phyloP scores from a whole-genome alignment of 139 green algal species.

The Desmodesmus armatus region DNA sequence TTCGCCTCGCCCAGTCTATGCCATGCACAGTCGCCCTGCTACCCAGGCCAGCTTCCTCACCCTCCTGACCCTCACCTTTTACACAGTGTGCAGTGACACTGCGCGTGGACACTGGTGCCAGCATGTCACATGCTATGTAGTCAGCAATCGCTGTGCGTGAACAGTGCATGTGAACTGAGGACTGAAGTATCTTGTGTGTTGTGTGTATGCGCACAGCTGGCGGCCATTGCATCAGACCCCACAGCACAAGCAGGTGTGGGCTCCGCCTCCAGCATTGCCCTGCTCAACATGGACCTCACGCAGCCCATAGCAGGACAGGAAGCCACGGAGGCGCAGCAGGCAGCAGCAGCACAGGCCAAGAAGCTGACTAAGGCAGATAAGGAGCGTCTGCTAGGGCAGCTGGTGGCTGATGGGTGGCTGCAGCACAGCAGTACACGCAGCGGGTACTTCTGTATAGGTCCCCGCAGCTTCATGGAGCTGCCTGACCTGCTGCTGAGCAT shows the following conservation, averaged over 20 bases:
- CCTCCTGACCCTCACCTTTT: background rate
- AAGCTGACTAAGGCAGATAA: slow-evolving; percentile 42
- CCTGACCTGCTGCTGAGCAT: slow-evolving; percentile 35
- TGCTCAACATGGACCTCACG: slow-evolving; percentile 49
- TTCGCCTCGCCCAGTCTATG: background rate
- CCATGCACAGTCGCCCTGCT: too few species aligned
- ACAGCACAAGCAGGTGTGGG: slow-evolving; percentile 4
- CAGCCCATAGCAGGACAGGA: background rate
- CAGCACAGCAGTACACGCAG: background rate
- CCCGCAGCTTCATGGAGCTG: slow-evolving; percentile 49
- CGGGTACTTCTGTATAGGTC: slow-evolving; percentile 43
- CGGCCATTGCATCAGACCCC: slow-evolving; percentile 18
- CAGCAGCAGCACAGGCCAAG: slow-evolving; percentile 6
- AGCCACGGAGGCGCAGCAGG: background rate
- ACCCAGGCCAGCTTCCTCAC: background rate
- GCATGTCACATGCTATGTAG: background rate
- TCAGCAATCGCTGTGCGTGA: background rate
- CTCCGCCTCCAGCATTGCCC: slow-evolving; percentile 1
- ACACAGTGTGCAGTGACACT: background rate
- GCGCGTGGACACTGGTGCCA: too few species aligned
- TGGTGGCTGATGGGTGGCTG: slow-evolving; percentile 52
- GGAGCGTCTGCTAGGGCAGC: slow-evolving; percentile 32
- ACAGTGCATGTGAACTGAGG: background rate
- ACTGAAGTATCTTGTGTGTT: background rate
- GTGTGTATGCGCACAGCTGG: slow-evolving; percentile 18